Evolutionary conservation across 1,139 yeast genomes (phyloP).

Genomic region (Blastobotrys arbuscula): DNA sequence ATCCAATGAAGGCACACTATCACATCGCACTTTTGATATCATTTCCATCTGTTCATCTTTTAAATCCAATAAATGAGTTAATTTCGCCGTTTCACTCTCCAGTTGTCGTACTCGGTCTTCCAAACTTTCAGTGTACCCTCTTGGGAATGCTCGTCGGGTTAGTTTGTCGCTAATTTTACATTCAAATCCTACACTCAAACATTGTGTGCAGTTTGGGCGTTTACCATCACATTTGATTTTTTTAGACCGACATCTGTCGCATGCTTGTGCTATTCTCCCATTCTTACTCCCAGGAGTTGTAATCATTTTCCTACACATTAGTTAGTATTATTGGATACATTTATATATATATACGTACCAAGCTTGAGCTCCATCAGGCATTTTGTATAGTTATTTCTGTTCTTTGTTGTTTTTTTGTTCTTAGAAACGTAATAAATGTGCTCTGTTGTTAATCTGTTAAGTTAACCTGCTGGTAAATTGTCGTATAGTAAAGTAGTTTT

Average conservation of each 20-base stretch:
- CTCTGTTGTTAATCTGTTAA: no score
- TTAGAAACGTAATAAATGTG: background rate
- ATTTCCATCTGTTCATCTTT: conserved; percentile 55
- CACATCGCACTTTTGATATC: conserved; percentile 25
- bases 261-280: conserved; percentile 72
- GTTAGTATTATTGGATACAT: background rate
- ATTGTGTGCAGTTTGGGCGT: conserved; percentile 56
- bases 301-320: conserved; percentile 44
- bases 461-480: no score
- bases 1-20: background rate
- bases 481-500: no score
- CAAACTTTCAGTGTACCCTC: conserved; percentile 70
- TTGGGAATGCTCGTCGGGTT: conserved; percentile 63
- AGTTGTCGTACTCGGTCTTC: conserved; percentile 57
- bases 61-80: conserved; percentile 50
- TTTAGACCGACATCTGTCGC: conserved; percentile 80
- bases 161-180: conserved; percentile 70
- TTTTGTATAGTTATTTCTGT: conserved; percentile 10
- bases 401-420: background rate
- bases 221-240: conserved; percentile 70
- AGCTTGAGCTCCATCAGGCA: conserved; percentile 36
- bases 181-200: conserved; percentile 62
- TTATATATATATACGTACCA: conserved; percentile 23
- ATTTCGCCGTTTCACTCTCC: conserved; percentile 51
- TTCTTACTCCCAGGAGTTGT: conserved; percentile 55